phyloP scores from a whole-genome alignment of 352 stramenopile species.

The Heterotrichella gracilis region DNA sequence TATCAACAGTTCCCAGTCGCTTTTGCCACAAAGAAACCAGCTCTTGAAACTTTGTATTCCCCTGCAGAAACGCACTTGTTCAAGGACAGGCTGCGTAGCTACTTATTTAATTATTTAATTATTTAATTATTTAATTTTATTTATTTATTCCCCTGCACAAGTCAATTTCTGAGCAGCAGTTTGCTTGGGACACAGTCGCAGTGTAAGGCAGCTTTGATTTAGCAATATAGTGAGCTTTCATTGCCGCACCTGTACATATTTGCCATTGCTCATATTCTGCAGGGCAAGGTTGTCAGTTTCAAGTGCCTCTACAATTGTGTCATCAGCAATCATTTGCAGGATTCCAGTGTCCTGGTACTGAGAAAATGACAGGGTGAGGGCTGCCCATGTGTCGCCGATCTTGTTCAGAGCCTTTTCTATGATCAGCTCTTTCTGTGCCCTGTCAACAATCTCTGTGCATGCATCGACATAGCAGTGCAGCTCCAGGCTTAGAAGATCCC shows the following conservation, averaged over 20 bases:
- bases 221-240: too few relatives aligned
- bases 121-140: too few relatives aligned
- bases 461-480: constrained; percentile 38
- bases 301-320: constrained; percentile 87
- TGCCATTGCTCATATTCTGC: constrained; percentile 78
- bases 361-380: constrained; percentile 36
- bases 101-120: too few relatives aligned
- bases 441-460: constrained; percentile 73
- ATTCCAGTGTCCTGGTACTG: constrained; percentile 49
- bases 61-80: too few relatives aligned
- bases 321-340: constrained; percentile 56
- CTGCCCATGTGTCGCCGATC: constrained; percentile 53
- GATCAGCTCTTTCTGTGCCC: constrained; percentile 93
- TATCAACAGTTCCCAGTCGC: constrained; percentile 68
- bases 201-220: too few relatives aligned
- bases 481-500: constrained; percentile 53
- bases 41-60: too few relatives aligned
- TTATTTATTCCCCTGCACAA: too few relatives aligned
- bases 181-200: too few relatives aligned
- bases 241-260: constrained; percentile 85
- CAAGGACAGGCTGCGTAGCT: too few relatives aligned
- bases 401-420: constrained; percentile 89
- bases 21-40: constrained; percentile 85
- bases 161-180: too few relatives aligned
- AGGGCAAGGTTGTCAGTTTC: constrained; percentile 95